A percentile compares a stretch with the other conserved stretches of the same genome.
Evolutionary conservation across 2,329 filamentous ascomycete species (phyloP).

Genomic region (Pestalotiopsis sp.): DNA sequence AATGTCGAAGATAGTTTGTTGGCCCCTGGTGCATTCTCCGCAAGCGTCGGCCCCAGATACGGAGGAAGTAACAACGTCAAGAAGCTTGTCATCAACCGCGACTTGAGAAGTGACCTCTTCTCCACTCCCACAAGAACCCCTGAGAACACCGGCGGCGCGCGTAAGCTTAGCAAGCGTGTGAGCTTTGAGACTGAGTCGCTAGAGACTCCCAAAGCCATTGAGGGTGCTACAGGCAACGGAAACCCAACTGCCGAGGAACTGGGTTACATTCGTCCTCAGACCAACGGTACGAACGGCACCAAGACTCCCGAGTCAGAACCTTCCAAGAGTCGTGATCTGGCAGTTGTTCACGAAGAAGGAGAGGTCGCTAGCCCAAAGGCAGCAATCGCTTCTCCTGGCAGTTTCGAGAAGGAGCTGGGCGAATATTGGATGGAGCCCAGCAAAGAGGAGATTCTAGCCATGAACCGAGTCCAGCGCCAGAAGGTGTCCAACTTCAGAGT

Average conservation of each 20-base stretch:
- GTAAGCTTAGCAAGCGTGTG: constrained; percentile 79
- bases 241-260: constrained; percentile 61
- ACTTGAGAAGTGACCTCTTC: constrained; percentile 75
- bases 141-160: constrained; percentile 44
- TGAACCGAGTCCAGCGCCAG: constrained; percentile 80
- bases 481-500: constrained; percentile 77
- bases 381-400: constrained; percentile 25
- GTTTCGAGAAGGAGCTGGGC: constrained; percentile 59
- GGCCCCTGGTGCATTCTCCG: constrained; percentile 81
- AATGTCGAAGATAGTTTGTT: constrained; percentile 85
- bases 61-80: constrained; percentile 77
- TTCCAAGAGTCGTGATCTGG: constrained; percentile 73
- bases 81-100: constrained; percentile 89
- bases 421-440: constrained; percentile 86
- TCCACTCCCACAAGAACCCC: constrained; percentile 58
- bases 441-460: constrained; percentile 72
- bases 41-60: constrained; percentile 64
- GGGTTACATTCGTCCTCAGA: constrained; percentile 57
- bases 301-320: constrained; percentile 70
- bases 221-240: constrained; percentile 45
- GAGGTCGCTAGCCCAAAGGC: constrained; percentile 42
- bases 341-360: constrained; percentile 74
- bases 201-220: constrained; percentile 45
- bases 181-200: constrained; percentile 79
- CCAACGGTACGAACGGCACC: constrained; percentile 46